Conservation (phyloP, 352 stramenopile species). For the Globisporangium rhizosaccharum region DNA sequence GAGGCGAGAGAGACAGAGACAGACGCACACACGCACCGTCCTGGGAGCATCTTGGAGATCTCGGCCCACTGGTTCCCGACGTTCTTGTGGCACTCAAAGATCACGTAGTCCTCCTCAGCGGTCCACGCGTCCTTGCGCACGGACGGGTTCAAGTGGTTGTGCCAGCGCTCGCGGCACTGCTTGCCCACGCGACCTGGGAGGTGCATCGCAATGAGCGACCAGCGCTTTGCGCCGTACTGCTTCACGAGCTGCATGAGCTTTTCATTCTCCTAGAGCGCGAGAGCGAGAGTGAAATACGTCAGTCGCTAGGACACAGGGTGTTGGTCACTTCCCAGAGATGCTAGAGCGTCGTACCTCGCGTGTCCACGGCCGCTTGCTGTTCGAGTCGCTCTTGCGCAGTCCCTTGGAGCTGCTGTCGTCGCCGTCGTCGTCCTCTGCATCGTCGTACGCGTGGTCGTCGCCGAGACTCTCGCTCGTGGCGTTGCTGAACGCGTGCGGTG, state of each 20-base stretch:
- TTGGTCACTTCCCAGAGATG: neutral
- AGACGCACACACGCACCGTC: slow-evolving; percentile 25
- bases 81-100: slow-evolving; percentile 89
- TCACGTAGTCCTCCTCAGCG: slow-evolving; percentile 86
- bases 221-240: slow-evolving; percentile 86
- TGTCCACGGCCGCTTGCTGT: slow-evolving; percentile 84
- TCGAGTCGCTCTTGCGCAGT: slow-evolving; percentile 65
- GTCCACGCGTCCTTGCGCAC: slow-evolving; percentile 89
- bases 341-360: slow-evolving; percentile 29
- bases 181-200: slow-evolving; percentile 84
- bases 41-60: slow-evolving; percentile 89
- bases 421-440: slow-evolving; percentile 74
- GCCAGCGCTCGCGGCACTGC: slow-evolving; percentile 86
- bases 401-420: slow-evolving; percentile 26
- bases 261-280: slow-evolving; percentile 59
- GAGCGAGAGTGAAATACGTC: neutral
- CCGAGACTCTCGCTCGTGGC: too few relatives aligned
- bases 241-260: slow-evolving; percentile 87
- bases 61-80: slow-evolving; percentile 91
- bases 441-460: slow-evolving; percentile 49
- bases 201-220: slow-evolving; percentile 88
- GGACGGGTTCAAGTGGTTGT: slow-evolving; percentile 85
- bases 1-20: neutral
- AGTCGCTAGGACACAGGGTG: neutral
- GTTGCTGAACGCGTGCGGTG: neutral